Percentiles rank a stretch among this genome's conserved stretches.
Conservation (phyloP, 495 filamentous ascomycete species). For the Penicillium robsamsonii region DNA sequence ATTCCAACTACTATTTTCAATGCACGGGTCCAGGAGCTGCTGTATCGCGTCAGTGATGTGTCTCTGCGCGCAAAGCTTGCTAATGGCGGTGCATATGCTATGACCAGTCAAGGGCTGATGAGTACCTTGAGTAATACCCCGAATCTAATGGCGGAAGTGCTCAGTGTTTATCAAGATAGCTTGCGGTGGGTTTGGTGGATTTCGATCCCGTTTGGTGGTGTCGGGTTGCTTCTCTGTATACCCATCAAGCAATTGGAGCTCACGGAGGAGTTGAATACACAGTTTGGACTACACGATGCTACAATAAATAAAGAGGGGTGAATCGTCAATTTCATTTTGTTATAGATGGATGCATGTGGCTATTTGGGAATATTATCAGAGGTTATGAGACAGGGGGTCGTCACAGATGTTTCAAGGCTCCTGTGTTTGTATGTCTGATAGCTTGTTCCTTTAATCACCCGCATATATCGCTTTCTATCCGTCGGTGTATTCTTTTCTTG, state of each 20-base stretch:
- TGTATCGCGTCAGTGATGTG: conserved; percentile 6
- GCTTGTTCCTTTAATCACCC: no score
- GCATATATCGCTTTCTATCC: no score
- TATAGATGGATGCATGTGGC: not conserved
- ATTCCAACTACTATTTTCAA: conserved; percentile 53
- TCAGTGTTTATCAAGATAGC: conserved; percentile 7
- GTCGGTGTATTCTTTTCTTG: no score
- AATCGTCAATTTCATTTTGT: not conserved
- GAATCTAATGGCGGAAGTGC: not conserved
- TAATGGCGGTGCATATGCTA: conserved; percentile 11
- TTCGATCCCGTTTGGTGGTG: conserved; percentile 5
- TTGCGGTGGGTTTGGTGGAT: conserved; percentile 9
- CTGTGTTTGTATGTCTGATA: not conserved
- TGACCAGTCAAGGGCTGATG: conserved; percentile 7
- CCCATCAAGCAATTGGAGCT: conserved; percentile 1
- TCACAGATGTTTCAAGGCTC: not conserved
- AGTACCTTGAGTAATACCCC: not conserved
- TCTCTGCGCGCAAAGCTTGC: conserved; percentile 7
- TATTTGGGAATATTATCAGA: not conserved
- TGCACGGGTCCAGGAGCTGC: conserved; percentile 8
- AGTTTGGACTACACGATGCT: conserved; percentile 1
- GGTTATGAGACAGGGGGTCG: not conserved
- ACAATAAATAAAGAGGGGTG: not conserved
- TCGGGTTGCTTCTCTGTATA: conserved; percentile 5
- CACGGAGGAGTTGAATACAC: conserved; percentile 3